Evolutionary conservation across 176 grass and related monocot genomes (phyloP).

Genomic region (Avena eriantha): DNA sequence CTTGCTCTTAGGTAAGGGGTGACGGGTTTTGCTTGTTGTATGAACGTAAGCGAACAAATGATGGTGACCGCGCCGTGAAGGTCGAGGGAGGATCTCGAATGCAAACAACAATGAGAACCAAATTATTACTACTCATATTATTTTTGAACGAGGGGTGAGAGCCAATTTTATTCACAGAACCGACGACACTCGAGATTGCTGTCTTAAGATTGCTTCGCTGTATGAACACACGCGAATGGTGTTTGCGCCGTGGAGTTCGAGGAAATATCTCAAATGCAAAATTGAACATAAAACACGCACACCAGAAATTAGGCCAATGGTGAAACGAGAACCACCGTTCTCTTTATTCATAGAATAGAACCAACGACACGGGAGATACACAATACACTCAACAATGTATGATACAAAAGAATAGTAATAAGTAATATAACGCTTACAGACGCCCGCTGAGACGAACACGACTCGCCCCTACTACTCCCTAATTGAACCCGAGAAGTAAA

Average conservation of each 20-base stretch:
- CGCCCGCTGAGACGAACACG: background rate
- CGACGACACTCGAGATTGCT: too few relatives aligned
- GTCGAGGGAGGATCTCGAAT: background rate
- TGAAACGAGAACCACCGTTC: background rate
- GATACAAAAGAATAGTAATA: constrained; percentile 65
- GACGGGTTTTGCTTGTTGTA: background rate
- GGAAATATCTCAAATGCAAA: background rate
- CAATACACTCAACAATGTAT: constrained; percentile 42
- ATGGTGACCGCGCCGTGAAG: background rate
- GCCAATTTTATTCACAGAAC: too few relatives aligned
- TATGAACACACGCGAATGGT: too few relatives aligned
- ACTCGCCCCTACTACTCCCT: constrained; percentile 11
- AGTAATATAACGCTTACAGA: constrained; percentile 31
- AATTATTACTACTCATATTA: too few relatives aligned
- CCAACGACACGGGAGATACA: background rate
- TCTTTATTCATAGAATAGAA: constrained; percentile 54
- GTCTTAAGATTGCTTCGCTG: background rate
- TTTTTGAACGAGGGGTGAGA: too few relatives aligned
- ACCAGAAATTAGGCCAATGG: background rate
- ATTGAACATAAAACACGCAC: background rate
- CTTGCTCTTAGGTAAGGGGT: background rate
- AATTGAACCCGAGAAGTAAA: constrained; percentile 1
- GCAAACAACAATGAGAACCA: background rate
- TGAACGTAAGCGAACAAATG: too few relatives aligned
- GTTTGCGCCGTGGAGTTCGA: background rate